Conservation (phyloP, 2,329 filamentous ascomycete species). For the Coniochaeta ligniaria region DNA sequence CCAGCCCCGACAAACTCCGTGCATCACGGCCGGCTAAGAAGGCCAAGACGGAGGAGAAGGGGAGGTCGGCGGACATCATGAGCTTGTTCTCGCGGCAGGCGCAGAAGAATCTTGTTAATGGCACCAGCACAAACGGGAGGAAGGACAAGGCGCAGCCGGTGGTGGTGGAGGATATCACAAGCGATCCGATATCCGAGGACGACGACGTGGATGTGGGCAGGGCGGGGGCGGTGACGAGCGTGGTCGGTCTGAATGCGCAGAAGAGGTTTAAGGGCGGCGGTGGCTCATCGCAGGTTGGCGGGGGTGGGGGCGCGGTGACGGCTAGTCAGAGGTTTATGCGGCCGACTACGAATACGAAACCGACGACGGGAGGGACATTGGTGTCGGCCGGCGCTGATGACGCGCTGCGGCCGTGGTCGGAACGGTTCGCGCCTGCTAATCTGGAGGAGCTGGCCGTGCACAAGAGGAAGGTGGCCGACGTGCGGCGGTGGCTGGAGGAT, state of each 20-base stretch:
- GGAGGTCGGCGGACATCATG: slow-evolving; percentile 48
- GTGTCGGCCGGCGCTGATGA: slow-evolving; percentile 29
- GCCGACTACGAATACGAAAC: no score
- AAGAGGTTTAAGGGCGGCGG: slow-evolving; percentile 38
- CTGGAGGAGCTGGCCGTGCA: slow-evolving; percentile 87
- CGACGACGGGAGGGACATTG: no score
- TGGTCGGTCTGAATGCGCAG: slow-evolving; percentile 48
- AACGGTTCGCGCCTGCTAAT: slow-evolving; percentile 68
- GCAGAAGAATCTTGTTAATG: slow-evolving; percentile 32
- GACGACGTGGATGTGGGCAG: slow-evolving; percentile 49
- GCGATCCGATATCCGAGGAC: slow-evolving; percentile 54
- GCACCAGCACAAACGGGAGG: slow-evolving; percentile 4
- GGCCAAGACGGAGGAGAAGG: slow-evolving; percentile 27
- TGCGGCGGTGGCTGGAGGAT: slow-evolving; percentile 73
- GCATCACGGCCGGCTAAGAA: slow-evolving; percentile 30
- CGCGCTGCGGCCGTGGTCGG: slow-evolving; percentile 75
- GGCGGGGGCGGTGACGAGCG: slow-evolving; percentile 42
- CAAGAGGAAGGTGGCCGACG: slow-evolving; percentile 87
- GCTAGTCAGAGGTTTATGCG: slow-evolving; percentile 45
- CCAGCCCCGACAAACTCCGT: slow-evolving; percentile 36
- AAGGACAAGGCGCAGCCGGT: slow-evolving; percentile 12
- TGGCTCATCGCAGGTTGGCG: slow-evolving; percentile 12
- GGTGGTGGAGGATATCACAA: slow-evolving; percentile 40
- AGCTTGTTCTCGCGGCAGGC: slow-evolving; percentile 56
- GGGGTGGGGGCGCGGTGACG: neutral